phyloP scores from a whole-genome alignment of 2,329 filamentous ascomycete species.

The Hymenoscyphus fraxineus region DNA sequence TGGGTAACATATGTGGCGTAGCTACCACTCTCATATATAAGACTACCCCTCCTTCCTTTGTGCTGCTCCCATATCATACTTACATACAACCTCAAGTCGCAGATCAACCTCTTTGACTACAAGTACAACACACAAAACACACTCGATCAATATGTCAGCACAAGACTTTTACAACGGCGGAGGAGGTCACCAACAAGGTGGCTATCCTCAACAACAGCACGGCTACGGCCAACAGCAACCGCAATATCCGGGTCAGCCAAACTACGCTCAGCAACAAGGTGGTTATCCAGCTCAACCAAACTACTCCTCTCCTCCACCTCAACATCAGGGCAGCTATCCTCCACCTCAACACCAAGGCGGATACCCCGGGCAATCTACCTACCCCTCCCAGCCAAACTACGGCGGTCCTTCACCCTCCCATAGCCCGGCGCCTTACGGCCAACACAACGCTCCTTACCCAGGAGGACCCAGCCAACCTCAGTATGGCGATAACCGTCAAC shows the following conservation, averaged over 20 bases:
- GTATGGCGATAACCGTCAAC: constrained; percentile 19
- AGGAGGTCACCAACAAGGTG: constrained; percentile 16
- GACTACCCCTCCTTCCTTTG: constrained; percentile 9
- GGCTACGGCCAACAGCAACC: constrained; percentile 14
- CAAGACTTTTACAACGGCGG: constrained; percentile 31
- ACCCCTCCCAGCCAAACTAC: constrained; percentile 28
- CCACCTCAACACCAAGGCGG: constrained; percentile 15
- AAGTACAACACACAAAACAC: background rate
- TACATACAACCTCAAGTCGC: background rate
- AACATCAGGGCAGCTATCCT: constrained; percentile 14
- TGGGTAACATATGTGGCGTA: background rate
- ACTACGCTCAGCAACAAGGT: constrained; percentile 18
- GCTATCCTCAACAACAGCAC: constrained; percentile 15
- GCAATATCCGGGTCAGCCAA: constrained; percentile 22
- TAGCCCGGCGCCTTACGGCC: constrained; percentile 19
- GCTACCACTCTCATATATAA: background rate
- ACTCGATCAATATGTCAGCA: constrained; percentile 25
- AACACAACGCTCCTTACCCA: constrained; percentile 13
- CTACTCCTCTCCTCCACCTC: constrained; percentile 14
- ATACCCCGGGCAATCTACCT: constrained; percentile 15
- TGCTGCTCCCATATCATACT: background rate
- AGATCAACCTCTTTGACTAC: background rate
- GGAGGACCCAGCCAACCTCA: constrained; percentile 15
- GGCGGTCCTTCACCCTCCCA: constrained; percentile 23
- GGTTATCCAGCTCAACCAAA: constrained; percentile 22